Evolutionary conservation across 2,329 filamentous ascomycete species (phyloP), one percentile per base, ranked within the genome.

Genomic region (Aspergillus fumigatus): DNA sequence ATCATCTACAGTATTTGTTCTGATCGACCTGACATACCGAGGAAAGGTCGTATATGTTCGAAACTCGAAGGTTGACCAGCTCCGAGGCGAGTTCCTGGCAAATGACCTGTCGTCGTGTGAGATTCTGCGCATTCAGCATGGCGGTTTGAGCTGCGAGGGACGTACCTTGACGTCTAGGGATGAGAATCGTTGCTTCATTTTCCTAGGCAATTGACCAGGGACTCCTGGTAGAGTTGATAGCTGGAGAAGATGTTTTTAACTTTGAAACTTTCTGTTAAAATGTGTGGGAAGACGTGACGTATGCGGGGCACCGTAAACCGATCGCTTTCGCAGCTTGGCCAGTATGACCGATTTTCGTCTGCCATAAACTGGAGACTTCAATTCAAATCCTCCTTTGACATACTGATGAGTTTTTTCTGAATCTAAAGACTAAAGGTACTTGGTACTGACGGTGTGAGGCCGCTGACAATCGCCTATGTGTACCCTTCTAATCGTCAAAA

Each of bases 1-100:
- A 4, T 6, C 5, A 4, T 50, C 55, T 27, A 60, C 59, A 47
- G 29, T 45, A 26, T 26, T 10, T 17, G 3, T 43, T 29, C 45
- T 29, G 50, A 63, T 19, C 29, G 29, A 51, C 5, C 40, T 25
- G 8, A 53, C 77, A 35, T 76, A 84, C 82, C 62, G 92, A 92
- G 60, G 91, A 96, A 58, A 99, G 85, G 73, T 99, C 94, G 78
- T 99, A 97, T 72, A 97, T 88, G 71, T 99, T 99, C 60, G 90
- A 86, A 51, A 97, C 84, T 61, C 94, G 89, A 60, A 97, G 82
- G 57, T 85, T 85, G 57, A 88, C 84, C 53, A 99, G 82, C 62
- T 82, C 84, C 61, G 84, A 80, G 58, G 91, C 88, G 60, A 99
- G 88, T 82, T 99, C 94, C 73, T 96, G 90, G 55, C 92, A 89